phyloP scores from a whole-genome alignment of 106 monocot species.

The Agapanthus africanus region DNA sequence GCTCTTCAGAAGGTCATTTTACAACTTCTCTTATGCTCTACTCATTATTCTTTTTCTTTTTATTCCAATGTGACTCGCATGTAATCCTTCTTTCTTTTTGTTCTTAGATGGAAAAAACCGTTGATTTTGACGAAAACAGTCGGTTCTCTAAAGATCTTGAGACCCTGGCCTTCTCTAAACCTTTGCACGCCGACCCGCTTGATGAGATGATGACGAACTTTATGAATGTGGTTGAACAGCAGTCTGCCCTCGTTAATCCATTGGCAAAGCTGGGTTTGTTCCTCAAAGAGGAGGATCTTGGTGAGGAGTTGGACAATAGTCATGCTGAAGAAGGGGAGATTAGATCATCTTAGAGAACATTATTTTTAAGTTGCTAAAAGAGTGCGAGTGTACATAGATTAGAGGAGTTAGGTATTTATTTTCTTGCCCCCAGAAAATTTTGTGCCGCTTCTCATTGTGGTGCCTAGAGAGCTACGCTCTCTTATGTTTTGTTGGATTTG shows the following conservation, averaged over 20 bases:
- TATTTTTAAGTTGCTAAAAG: neutral
- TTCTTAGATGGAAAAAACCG: conserved; percentile 57
- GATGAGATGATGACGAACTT: conserved; percentile 15
- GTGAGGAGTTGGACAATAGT: conserved; percentile 31
- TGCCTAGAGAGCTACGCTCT: too few relatives aligned
- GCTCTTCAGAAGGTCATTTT: conserved; percentile 41
- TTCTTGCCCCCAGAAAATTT: neutral
- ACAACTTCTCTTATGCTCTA: neutral
- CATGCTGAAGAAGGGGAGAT: conserved; percentile 36
- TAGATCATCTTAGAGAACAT: neutral
- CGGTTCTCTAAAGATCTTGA: conserved; percentile 32
- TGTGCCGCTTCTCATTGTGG: too few relatives aligned
- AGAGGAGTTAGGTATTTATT: neutral
- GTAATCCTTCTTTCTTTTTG: neutral
- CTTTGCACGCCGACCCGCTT: neutral
- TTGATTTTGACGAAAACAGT: conserved; percentile 45
- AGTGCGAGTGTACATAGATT: neutral
- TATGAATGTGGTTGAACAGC: conserved; percentile 17
- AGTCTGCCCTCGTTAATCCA: conserved; percentile 11
- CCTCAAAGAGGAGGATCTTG: conserved; percentile 37
- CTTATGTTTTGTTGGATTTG: too few relatives aligned
- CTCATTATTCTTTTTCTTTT: neutral
- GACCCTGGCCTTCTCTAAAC: conserved; percentile 14
- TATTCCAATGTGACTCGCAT: neutral
- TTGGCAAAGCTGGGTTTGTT: conserved; percentile 51